Evolutionary conservation across 2,329 filamentous ascomycete species (phyloP).

Genomic region (Fusarium albidum): DNA sequence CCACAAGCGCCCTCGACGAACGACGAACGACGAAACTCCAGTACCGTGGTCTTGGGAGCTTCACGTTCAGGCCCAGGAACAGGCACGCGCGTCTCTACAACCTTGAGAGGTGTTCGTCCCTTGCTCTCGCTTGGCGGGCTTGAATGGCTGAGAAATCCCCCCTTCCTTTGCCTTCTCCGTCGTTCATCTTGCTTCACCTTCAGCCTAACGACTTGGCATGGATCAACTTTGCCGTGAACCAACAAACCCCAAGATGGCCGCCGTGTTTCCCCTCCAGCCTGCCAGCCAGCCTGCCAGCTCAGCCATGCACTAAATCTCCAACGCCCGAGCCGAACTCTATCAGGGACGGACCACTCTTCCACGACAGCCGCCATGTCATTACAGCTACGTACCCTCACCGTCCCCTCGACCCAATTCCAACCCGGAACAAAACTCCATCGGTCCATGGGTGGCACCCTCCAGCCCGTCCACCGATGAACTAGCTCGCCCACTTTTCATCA

Average conservation of each 20-base stretch:
- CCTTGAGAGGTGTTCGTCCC: neutral
- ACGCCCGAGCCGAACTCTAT: neutral
- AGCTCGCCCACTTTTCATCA: slow-evolving; percentile 9
- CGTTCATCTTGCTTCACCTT: neutral
- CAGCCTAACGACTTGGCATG: slow-evolving; percentile 1
- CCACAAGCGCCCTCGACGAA: neutral
- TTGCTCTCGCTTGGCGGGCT: neutral
- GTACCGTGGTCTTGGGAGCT: neutral
- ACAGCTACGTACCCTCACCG: slow-evolving; percentile 1
- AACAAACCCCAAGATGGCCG: neutral
- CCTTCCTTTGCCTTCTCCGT: neutral
- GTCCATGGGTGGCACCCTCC: slow-evolving; percentile 1
- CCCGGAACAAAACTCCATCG: neutral
- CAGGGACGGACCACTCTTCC: neutral
- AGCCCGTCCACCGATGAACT: neutral
- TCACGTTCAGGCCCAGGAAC: neutral
- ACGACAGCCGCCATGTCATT: slow-evolving; percentile 1
- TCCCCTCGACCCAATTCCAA: neutral
- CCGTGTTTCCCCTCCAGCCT: neutral
- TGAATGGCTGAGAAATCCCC: neutral
- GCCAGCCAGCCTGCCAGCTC: neutral
- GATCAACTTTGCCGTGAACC: neutral
- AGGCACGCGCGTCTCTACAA: neutral
- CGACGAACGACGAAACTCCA: neutral
- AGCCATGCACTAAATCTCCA: neutral